Percentiles rank a stretch among this genome's conserved stretches.
Conservation (phyloP, 2,329 filamentous ascomycete species). For the Chaetomium globosum region DNA sequence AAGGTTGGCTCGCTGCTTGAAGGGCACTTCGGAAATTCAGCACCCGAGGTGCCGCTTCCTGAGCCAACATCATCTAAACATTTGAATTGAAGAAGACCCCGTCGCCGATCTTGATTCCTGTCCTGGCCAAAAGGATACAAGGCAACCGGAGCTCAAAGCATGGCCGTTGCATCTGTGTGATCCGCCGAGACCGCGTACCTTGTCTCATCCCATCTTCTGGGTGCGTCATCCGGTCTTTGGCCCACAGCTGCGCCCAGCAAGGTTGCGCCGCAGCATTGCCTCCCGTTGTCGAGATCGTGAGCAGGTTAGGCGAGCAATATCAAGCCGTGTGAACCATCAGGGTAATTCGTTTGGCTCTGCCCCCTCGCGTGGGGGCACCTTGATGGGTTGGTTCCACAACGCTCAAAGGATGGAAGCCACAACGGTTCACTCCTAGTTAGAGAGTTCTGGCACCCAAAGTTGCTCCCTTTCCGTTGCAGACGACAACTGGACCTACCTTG, state of each 20-base stretch:
- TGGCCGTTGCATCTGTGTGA: neutral
- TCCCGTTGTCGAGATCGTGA: slow-evolving; percentile 11
- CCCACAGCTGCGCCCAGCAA: slow-evolving; percentile 17
- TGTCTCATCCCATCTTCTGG: slow-evolving; percentile 9
- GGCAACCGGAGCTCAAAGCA: neutral
- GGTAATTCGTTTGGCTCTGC: slow-evolving; percentile 22
- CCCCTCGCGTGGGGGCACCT: slow-evolving; percentile 27
- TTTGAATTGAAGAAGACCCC: neutral
- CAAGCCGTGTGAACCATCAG: slow-evolving; percentile 27
- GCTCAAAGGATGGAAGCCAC: neutral
- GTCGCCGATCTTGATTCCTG: neutral
- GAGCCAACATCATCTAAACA: neutral
- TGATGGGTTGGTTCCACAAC: slow-evolving; percentile 3
- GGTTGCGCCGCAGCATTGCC: slow-evolving; percentile 18
- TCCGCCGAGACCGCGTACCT: slow-evolving; percentile 1
- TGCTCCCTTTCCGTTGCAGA: neutral
- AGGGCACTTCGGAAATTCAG: neutral
- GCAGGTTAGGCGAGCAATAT: slow-evolving; percentile 24
- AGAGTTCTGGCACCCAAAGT: neutral
- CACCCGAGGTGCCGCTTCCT: neutral
- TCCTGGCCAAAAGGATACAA: neutral
- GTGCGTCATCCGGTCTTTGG: slow-evolving; percentile 16
- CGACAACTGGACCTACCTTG: neutral
- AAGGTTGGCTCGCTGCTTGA: no score
- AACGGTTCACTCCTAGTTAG: neutral